Base-by-base conservation (phyloP, 2,329 filamentous ascomycete genomes). In the Microcyclospora tardicrescens region DNA sequence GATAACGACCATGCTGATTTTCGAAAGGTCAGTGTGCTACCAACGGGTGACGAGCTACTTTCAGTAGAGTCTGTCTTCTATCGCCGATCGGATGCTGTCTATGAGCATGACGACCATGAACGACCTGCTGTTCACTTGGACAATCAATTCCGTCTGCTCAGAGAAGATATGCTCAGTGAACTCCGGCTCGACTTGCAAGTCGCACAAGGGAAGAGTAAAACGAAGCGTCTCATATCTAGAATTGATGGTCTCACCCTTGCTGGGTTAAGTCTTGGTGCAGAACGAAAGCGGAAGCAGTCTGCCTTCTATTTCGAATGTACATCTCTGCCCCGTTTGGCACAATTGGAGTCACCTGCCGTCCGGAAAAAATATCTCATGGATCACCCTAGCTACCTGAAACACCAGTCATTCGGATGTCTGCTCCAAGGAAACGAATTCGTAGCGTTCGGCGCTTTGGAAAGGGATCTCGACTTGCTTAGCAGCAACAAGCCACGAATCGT, bases 1-100 rank as follows among this genome's bases (percentile, higher is more conserved):
- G 78, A 86, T 55, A 87, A 87, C 38, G 81, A 86, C 48, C 72
- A 71, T 50, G 61, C 50, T 1, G 67, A 83, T 45, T 78, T 77
- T 47, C 66, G 72, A 0, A 42, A 74, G 0, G 75, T 84, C 28
- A 60, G 69, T 2, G 75, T 85, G 11, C 68, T 74, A 35, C 82
- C 81, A 0, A 85, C 80, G 0, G 55, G 68, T 0, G 73, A 80
- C 36, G 81, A 86, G 50, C 64, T 85, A 1, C 41, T 63, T 0
- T 78, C 69, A 0, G 63, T 53, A 0, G 64, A 69, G 2, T 51
- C 55, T 16, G 67, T 73, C 0, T 84, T 75, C 53, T 73, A 76
- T 33, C 68, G 71, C 6, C 65, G 60, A 0, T 66, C 69, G 0
- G 61, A 67, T 3, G 70, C 71, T 2, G 60, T 80, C 0, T 56